Conservation (phyloP, 768 basidiomycete species). For the Lentinus brumalis region DNA sequence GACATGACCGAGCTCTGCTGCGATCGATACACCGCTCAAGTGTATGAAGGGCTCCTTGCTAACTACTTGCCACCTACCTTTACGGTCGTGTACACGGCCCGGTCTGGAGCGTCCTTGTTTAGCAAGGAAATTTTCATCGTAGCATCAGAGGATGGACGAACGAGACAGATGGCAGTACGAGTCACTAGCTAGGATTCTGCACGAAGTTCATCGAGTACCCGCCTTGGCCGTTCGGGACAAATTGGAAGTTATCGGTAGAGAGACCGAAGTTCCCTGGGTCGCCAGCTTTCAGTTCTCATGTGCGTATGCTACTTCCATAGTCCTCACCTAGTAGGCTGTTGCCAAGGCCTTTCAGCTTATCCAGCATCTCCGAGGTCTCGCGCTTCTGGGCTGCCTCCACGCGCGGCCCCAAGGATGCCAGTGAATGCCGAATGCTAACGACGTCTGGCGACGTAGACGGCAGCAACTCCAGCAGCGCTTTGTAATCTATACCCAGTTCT, state of each 20-base stretch:
- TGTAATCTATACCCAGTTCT: constrained; percentile 62
- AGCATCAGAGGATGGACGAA: too few relatives aligned
- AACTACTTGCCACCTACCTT: too few relatives aligned
- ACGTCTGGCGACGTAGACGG: constrained; percentile 55
- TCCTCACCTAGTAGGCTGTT: constrained; percentile 81
- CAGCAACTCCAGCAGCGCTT: constrained; percentile 63
- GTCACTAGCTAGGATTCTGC: constrained; percentile 18
- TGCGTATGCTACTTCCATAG: too few relatives aligned
- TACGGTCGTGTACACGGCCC: too few relatives aligned
- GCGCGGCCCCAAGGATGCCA: constrained; percentile 63
- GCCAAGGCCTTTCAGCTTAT: constrained; percentile 89
- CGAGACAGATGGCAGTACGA: too few relatives aligned
- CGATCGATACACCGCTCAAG: too few relatives aligned
- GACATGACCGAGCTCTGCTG: neutral
- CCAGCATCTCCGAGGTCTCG: constrained; percentile 91
- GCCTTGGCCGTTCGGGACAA: constrained; percentile 91
- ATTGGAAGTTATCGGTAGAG: constrained; percentile 96
- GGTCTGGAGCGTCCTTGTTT: too few relatives aligned
- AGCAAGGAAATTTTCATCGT: too few relatives aligned
- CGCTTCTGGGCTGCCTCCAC: constrained; percentile 76
- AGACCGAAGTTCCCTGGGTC: constrained; percentile 84
- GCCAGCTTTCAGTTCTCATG: neutral
- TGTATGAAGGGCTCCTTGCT: too few relatives aligned
- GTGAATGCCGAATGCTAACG: constrained; percentile 48
- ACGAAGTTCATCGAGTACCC: constrained; percentile 93